phyloP scores from a whole-genome alignment of 441 rosid genomes.

The Populus hybrid region DNA sequence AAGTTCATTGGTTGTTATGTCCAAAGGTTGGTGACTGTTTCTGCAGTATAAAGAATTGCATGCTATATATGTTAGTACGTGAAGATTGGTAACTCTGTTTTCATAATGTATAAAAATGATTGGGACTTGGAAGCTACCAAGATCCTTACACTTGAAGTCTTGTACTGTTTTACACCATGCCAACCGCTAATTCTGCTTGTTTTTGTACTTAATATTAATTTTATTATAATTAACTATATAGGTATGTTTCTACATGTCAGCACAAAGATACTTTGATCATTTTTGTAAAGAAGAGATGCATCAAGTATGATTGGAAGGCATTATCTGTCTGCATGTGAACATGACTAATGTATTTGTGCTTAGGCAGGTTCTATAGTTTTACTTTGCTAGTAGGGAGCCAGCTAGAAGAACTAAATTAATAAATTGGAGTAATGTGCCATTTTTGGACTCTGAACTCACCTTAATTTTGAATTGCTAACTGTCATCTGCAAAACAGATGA shows the following conservation, averaged over 20 bases:
- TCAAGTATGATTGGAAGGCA: not conserved
- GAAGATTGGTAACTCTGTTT: not conserved
- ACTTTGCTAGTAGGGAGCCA: not conserved
- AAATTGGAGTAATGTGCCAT: not conserved
- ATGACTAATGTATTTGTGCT: not conserved
- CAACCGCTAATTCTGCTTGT: not conserved
- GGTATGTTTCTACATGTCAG: not conserved
- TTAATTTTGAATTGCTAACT: no score
- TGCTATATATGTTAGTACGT: not conserved
- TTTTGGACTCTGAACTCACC: no score
- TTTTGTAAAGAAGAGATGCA: not conserved
- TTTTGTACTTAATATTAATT: not conserved
- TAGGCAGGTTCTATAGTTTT: not conserved
- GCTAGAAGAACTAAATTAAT: not conserved
- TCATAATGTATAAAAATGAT: not conserved
- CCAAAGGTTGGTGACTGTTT: conserved; percentile 51
- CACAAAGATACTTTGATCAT: not conserved
- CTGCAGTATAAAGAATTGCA: not conserved
- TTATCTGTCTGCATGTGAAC: not conserved
- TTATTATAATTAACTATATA: no score
- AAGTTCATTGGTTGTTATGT: conserved; percentile 78
- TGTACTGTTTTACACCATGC: not conserved
- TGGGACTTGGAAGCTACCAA: not conserved
- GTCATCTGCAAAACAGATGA: not conserved
- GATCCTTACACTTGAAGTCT: not conserved